phyloP scores from a whole-genome alignment of 495 filamentous ascomycete species.

The Xylaria flabelliformis region DNA sequence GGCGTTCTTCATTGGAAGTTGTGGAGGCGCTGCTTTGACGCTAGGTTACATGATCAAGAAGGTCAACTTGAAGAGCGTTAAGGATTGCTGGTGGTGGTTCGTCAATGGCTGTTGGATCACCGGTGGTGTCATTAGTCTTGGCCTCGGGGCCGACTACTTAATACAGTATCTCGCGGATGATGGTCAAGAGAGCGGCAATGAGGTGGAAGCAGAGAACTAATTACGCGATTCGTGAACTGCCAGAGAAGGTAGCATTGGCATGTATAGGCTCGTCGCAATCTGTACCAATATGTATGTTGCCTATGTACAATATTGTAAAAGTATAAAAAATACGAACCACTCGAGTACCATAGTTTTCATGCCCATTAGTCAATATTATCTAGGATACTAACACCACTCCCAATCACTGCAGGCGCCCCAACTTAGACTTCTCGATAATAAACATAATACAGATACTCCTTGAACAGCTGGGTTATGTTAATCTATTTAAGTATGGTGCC shows the following conservation, averaged over 20 bases:
- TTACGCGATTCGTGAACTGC: background rate
- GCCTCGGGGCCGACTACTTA: conserved; percentile 59
- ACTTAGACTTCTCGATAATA: background rate
- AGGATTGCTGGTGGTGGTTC: conserved; percentile 98
- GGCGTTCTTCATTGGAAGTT: conserved; percentile 82
- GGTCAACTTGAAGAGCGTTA: conserved; percentile 82
- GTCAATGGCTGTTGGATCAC: conserved; percentile 66
- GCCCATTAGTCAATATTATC: background rate
- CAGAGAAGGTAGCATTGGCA: background rate
- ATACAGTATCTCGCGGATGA: conserved; percentile 42
- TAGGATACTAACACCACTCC: background rate
- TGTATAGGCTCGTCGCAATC: background rate
- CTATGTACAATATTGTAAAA: background rate
- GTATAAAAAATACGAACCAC: background rate
- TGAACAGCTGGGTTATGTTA: background rate
- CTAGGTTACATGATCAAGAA: conserved; percentile 87
- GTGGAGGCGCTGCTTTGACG: conserved; percentile 78
- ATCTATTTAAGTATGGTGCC: too few relatives aligned
- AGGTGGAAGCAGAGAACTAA: background rate
- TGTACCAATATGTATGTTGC: conserved; percentile 13
- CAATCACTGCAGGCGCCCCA: background rate
- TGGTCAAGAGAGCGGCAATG: background rate
- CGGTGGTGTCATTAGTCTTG: conserved; percentile 58
- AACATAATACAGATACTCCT: background rate
- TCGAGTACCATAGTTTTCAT: background rate